These are phyloP conservation scores for Hippophae tibetana DNA, from an alignment of 306 rosid species.

Conservation along the genomic window DNA sequence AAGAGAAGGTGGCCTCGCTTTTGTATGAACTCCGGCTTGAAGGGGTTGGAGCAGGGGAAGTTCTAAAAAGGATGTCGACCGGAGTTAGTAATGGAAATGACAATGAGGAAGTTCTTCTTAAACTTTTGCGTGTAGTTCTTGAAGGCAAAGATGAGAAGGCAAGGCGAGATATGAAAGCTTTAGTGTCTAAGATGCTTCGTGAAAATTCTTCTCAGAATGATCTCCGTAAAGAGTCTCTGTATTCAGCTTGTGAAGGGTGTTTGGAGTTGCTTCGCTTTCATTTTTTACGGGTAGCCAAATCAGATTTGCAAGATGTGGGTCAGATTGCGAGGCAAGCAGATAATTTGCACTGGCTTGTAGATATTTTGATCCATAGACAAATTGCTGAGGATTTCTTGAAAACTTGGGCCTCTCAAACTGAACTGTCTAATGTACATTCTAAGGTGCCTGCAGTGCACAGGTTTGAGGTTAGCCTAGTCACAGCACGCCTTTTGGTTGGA, in stretches of 20 bases:
- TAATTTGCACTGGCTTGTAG: conserved; percentile 92
- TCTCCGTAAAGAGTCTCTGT: conserved; percentile 76
- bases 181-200: conserved; percentile 85
- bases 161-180: conserved; percentile 85
- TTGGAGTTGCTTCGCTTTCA: conserved; percentile 58
- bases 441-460: conserved; percentile 81
- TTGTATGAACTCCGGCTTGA: conserved; percentile 88
- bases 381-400: conserved; percentile 86
- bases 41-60: conserved; percentile 80
- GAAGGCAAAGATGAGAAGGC: conserved; percentile 99
- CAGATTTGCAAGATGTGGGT: conserved; percentile 51
- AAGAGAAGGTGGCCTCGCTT: conserved; percentile 88
- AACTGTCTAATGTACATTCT: conserved; percentile 60
- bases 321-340: conserved; percentile 88
- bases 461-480: conserved; percentile 86
- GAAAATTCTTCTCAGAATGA: conserved; percentile 73
- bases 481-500: conserved; percentile 81
- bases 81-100: conserved; percentile 59
- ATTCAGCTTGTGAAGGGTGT: conserved; percentile 72
- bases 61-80: conserved; percentile 73
- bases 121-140: conserved; percentile 84
- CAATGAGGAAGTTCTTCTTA: conserved; percentile 75
- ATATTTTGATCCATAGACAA: conserved; percentile 83
- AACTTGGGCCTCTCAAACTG: conserved; percentile 85
- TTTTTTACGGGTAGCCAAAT: conserved; percentile 48